Evolutionary conservation across 202 grass and related monocot species (phyloP), one percentile per base, ranked within the genome.

Genomic region (Elaeis oleifera): DNA sequence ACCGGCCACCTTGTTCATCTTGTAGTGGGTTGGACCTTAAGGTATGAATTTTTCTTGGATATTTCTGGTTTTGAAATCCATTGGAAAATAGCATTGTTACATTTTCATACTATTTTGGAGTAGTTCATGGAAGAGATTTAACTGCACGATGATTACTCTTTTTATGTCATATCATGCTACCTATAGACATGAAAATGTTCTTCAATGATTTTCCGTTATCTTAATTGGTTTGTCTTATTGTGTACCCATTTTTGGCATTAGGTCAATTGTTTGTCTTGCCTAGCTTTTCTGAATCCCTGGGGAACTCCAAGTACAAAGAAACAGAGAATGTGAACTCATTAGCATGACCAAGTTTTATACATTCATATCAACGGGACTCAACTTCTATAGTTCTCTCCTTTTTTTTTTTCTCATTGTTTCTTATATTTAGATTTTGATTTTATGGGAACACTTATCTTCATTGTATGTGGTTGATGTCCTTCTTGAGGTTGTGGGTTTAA

Each of bases 271-370:
- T 54, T 99, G 94, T 79, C 88, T 99, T 99, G 68, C 94, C 94
- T 53, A 99, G 94, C 73, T 99, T 94, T 70, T 99, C 94, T 54
- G 24, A 99, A 99, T 61, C 94, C 88, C 36, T 92, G 94, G 94
- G 94, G 94, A 74, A 73, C 88, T 63, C 94, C 94, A 70, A 78
- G 77, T 77, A 79, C 76, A 51, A 92, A 80, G 56, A 99, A 99
- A 65, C 82, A 82, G 77, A 79, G 66, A 82, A 92, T 50, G 94
- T 99, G 59, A 82, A 81, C 79, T 71, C 18, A 57, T 74, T 36
- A 44, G 7, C 21, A 2, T n/a, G n/a, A 14, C 49, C 6, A 54
- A 51, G 50, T 51, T 14, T 56, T 14, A 19, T 21, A 49, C 3
- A 63, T 0, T 16, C 5, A 52, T n/a, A 59, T 19, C 13, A 3